A percentile compares a stretch with the other conserved stretches of the same genome.
These are phyloP conservation scores for Acer negundo DNA, from an alignment of 345 rosid species.

Conservation along the genomic window DNA sequence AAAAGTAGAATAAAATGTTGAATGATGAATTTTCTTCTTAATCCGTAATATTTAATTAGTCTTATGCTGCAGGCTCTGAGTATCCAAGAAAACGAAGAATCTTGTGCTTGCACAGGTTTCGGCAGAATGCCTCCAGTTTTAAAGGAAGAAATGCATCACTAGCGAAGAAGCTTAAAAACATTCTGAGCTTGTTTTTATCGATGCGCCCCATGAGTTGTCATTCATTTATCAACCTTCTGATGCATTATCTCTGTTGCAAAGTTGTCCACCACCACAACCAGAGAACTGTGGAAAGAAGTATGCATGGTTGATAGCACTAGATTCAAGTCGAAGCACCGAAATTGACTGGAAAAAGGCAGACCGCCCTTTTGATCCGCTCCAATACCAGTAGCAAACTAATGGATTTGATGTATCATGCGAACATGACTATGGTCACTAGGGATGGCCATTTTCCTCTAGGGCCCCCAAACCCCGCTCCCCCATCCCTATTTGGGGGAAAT, in stretches of 20 bases:
- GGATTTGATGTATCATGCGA: constrained; percentile 71
- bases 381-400: constrained; percentile 77
- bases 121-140: constrained; percentile 93
- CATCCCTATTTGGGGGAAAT: too few relatives aligned
- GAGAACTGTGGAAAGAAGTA: constrained; percentile 70
- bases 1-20: background rate
- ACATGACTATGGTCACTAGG: too few relatives aligned
- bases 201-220: constrained; percentile 86
- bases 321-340: constrained; percentile 37
- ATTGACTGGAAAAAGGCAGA: constrained; percentile 59
- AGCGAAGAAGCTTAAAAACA: constrained; percentile 83
- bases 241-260: constrained; percentile 30
- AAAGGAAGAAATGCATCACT: constrained; percentile 94
- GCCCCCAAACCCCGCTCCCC: too few relatives aligned
- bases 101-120: constrained; percentile 92
- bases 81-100: constrained; percentile 67
- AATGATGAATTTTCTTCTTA: background rate
- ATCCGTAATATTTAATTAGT: constrained; percentile 11
- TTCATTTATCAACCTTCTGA: constrained; percentile 60
- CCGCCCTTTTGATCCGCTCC: constrained; percentile 71
- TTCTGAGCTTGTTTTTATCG: constrained; percentile 69
- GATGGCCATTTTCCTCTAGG: too few relatives aligned
- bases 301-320: constrained; percentile 81
- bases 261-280: constrained; percentile 42
- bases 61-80: constrained; percentile 33